Evolutionary conservation across 2,329 filamentous ascomycete genomes (phyloP).

Genomic region (Cladosporium sp.): DNA sequence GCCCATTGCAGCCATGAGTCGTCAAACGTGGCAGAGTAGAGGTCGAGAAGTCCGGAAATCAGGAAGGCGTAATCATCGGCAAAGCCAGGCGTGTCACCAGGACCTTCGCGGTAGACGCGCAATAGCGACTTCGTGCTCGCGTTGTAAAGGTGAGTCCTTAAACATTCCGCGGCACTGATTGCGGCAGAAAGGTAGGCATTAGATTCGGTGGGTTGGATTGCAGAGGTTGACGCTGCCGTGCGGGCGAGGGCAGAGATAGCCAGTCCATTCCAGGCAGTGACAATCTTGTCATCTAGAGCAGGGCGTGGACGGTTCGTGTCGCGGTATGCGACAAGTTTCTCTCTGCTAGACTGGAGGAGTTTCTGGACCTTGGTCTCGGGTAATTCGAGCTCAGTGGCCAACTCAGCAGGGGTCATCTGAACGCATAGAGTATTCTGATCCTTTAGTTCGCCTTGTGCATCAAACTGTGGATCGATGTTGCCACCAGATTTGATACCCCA

Average conservation of each 20-base stretch:
- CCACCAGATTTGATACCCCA: slow-evolving; percentile 81
- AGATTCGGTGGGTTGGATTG: slow-evolving; percentile 47
- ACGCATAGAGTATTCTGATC: slow-evolving; percentile 85
- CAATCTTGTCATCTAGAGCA: slow-evolving; percentile 79
- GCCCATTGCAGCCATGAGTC: slow-evolving; percentile 74
- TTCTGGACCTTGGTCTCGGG: slow-evolving; percentile 62
- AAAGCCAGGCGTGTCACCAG: slow-evolving; percentile 66
- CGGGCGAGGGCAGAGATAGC: slow-evolving; percentile 78
- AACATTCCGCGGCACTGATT: slow-evolving; percentile 63
- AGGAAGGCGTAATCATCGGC: slow-evolving; percentile 94
- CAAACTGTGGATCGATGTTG: slow-evolving; percentile 76
- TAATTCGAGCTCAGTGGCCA: slow-evolving; percentile 71
- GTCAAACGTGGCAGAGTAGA: slow-evolving; percentile 79
- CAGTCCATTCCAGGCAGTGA: slow-evolving; percentile 83
- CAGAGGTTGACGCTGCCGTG: slow-evolving; percentile 62
- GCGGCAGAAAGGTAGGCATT: slow-evolving; percentile 59
- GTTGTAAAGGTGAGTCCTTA: slow-evolving; percentile 70
- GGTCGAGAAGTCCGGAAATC: slow-evolving; percentile 72
- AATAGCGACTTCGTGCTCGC: slow-evolving; percentile 57
- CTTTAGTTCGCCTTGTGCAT: slow-evolving; percentile 89
- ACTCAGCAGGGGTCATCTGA: slow-evolving; percentile 59
- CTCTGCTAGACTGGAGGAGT: slow-evolving; percentile 62
- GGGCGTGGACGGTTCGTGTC: slow-evolving; percentile 71
- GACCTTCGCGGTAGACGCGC: slow-evolving; percentile 66
- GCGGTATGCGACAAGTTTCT: slow-evolving; percentile 65